Evolutionary conservation across 208 protist genomes (phyloP).

Genomic region (Leishmania turanica): DNA sequence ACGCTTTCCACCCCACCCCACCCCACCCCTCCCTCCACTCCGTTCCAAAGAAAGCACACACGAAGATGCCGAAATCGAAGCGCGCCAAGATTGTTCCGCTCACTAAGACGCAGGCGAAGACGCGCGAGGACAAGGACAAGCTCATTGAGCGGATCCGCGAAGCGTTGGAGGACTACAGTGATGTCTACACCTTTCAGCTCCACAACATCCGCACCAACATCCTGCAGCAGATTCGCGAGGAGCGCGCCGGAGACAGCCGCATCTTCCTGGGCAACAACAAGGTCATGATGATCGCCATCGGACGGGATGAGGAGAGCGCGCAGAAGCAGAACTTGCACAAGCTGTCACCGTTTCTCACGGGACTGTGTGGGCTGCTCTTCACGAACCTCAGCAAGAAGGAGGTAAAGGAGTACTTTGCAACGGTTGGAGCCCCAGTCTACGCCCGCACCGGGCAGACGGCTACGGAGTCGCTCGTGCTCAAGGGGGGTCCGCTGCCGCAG

Average conservation of each 20-base stretch:
- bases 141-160: slow-evolving; percentile 91
- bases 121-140: slow-evolving; percentile 87
- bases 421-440: slow-evolving; percentile 80
- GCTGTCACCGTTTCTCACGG: slow-evolving; percentile 81
- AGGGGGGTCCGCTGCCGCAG: slow-evolving; percentile 77
- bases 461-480: slow-evolving; percentile 70
- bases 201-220: slow-evolving; percentile 91
- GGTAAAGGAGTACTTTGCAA: slow-evolving; percentile 91
- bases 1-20: background rate
- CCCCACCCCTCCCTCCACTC: no score
- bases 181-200: slow-evolving; percentile 86
- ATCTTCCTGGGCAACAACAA: slow-evolving; percentile 96
- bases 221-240: slow-evolving; percentile 91
- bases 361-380: slow-evolving; percentile 92
- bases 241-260: slow-evolving; percentile 79
- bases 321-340: slow-evolving; percentile 89
- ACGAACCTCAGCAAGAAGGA: slow-evolving; percentile 90
- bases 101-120: slow-evolving; percentile 92
- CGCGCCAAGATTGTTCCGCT: slow-evolving; percentile 83
- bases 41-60: background rate
- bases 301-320: slow-evolving; percentile 79
- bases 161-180: slow-evolving; percentile 82
- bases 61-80: slow-evolving; percentile 88
- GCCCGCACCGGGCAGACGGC: slow-evolving; percentile 84
- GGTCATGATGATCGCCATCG: slow-evolving; percentile 93